phyloP scores from a whole-genome alignment of 192 early-diverging fungal species.

The Rhizophlyctis rosea region DNA sequence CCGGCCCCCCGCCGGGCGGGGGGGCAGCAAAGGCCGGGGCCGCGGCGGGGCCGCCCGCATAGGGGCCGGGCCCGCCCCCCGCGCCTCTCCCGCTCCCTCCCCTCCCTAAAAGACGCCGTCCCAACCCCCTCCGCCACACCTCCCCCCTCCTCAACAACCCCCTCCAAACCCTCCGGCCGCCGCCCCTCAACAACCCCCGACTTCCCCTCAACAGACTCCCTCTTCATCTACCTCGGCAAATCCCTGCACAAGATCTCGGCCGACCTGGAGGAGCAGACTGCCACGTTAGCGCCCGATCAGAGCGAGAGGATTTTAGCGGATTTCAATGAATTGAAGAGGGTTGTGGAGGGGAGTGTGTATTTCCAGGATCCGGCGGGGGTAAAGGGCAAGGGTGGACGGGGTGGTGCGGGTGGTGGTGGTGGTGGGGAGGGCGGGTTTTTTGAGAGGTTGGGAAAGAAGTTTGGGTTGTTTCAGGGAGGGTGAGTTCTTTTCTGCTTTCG shows the following conservation, averaged over 20 bases:
- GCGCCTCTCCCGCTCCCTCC: slow-evolving; percentile 31
- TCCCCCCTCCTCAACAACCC: not conserved
- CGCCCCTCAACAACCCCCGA: slow-evolving; percentile 11
- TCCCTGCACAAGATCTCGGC: slow-evolving; percentile 30
- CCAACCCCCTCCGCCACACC: not conserved
- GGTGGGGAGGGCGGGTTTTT: no score
- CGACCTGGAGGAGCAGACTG: slow-evolving; percentile 29
- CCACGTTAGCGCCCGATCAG: slow-evolving; percentile 20
- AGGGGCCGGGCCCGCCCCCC: no score
- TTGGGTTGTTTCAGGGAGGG: no score
- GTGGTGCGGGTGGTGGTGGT: no score
- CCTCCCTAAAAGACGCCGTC: slow-evolving; percentile 9
- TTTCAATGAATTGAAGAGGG: slow-evolving; percentile 35
- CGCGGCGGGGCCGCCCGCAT: no score
- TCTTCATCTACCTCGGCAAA: slow-evolving; percentile 30
- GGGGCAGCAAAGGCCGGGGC: slow-evolving; percentile 1
- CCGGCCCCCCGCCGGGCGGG: not conserved
- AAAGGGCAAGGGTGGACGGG: no score
- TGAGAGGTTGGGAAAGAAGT: no score
- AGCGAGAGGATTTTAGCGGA: slow-evolving; percentile 22
- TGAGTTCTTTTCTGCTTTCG: no score
- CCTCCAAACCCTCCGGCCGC: not conserved
- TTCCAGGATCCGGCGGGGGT: no score
- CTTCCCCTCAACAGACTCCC: slow-evolving; percentile 4
- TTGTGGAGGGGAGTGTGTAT: slow-evolving; percentile 23